phyloP scores from a whole-genome alignment of 2,329 filamentous ascomycete species.

The Xylariales sp. region DNA sequence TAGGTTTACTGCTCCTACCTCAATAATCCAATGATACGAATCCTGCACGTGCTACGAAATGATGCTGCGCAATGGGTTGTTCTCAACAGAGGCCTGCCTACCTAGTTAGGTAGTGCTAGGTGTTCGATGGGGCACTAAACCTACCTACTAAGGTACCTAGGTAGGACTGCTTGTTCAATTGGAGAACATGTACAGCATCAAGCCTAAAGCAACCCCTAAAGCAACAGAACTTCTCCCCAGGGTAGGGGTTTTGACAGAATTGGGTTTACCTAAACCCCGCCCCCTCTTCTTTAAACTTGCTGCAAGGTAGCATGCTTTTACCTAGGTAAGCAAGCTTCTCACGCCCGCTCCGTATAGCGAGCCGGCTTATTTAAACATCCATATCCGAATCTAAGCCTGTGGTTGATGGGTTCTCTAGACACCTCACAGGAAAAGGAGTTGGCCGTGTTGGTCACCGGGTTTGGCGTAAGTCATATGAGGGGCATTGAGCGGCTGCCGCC shows the following conservation, averaged over 20 bases:
- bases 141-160: neutral
- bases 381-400: neutral
- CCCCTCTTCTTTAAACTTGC: conserved; percentile 1
- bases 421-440: conserved; percentile 58
- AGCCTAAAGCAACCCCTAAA: neutral
- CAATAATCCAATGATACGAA: neutral
- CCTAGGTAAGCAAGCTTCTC: conserved; percentile 1
- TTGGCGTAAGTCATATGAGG: conserved; percentile 61
- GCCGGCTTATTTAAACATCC: conserved; percentile 4
- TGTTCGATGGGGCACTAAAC: neutral
- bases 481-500: conserved; percentile 1
- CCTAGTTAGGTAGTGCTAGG: neutral
- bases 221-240: conserved; percentile 8
- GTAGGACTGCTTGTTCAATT: neutral
- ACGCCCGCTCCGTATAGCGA: conserved; percentile 1
- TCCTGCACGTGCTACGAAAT: neutral
- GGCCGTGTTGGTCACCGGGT: conserved; percentile 71
- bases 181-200: conserved; percentile 5
- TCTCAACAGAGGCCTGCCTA: neutral
- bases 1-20: neutral
- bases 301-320: conserved; percentile 3
- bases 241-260: conserved; percentile 5
- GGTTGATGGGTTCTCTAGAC: conserved; percentile 48
- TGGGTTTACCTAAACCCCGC: conserved; percentile 29
- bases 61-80: neutral